Evolutionary conservation across 371 early-diverging fungal species (phyloP).

Genomic region (Globomyces sp.): DNA sequence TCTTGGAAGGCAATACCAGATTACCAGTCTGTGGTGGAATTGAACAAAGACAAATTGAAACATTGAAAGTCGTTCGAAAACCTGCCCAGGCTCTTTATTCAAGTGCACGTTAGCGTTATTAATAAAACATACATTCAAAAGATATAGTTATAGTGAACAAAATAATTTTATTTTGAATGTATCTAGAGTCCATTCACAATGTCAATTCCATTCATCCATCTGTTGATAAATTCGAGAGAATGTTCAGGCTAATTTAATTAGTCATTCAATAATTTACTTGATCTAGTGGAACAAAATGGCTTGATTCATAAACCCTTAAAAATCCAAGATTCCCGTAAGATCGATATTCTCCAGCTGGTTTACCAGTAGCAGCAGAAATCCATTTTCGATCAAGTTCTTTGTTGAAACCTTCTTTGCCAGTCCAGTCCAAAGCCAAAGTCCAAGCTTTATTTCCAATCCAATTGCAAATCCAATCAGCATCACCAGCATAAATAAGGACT

Average conservation of each 20-base stretch:
- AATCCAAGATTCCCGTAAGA: slow-evolving; percentile 70
- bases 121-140: no score
- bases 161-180: no score
- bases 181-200: no score
- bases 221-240: slow-evolving; percentile 62
- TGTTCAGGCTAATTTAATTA: slow-evolving; percentile 39
- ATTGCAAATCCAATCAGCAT: slow-evolving; percentile 51
- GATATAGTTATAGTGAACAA: no score
- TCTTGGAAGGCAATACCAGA: slow-evolving; percentile 65
- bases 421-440: slow-evolving; percentile 76
- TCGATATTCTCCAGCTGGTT: slow-evolving; percentile 70
- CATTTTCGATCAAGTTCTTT: slow-evolving; percentile 59
- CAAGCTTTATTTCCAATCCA: slow-evolving; percentile 89
- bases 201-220: slow-evolving; percentile 46
- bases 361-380: slow-evolving; percentile 37
- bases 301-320: slow-evolving; percentile 61
- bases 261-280: slow-evolving; percentile 24
- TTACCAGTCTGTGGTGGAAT: slow-evolving; percentile 55
- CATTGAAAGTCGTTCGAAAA: background rate
- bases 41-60: slow-evolving; percentile 21
- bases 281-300: slow-evolving; percentile 36
- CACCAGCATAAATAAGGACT: slow-evolving; percentile 87
- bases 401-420: slow-evolving; percentile 65
- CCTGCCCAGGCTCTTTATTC: background rate
- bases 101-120: background rate